Evolutionary conservation across 139 green algal genomes (phyloP).

Genomic region (Coelastrella sp.): DNA sequence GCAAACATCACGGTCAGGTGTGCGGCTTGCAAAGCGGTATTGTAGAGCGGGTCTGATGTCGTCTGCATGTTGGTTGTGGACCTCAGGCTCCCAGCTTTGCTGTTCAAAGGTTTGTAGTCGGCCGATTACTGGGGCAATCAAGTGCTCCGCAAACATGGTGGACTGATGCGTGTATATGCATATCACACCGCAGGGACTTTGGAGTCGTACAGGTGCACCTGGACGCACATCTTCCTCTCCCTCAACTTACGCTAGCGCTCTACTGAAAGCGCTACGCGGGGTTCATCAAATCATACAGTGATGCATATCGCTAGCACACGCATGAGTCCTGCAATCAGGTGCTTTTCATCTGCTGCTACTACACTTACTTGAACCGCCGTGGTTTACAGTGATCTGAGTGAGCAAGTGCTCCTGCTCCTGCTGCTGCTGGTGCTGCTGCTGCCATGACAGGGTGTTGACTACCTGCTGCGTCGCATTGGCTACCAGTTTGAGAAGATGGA

Average conservation of each 20-base stretch:
- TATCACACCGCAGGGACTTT: too few relatives aligned
- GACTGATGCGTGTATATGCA: not conserved
- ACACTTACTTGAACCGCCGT: too few relatives aligned
- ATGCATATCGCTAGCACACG: too few relatives aligned
- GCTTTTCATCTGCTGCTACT: too few relatives aligned
- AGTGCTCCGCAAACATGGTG: slow-evolving; percentile 23
- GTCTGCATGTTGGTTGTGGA: not conserved
- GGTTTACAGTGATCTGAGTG: not conserved
- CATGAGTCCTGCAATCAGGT: slow-evolving; percentile 23
- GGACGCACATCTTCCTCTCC: too few relatives aligned
- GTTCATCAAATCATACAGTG: too few relatives aligned
- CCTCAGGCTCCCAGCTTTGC: too few relatives aligned
- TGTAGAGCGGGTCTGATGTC: not conserved
- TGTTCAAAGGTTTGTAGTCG: too few relatives aligned
- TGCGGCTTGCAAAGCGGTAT: not conserved
- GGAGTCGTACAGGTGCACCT: too few relatives aligned
- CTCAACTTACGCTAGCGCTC: too few relatives aligned
- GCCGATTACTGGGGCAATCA: slow-evolving; percentile 19
- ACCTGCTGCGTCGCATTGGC: slow-evolving; percentile 40
- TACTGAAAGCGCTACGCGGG: too few relatives aligned
- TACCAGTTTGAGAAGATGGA: slow-evolving; percentile 25
- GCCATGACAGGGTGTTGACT: slow-evolving; percentile 32
- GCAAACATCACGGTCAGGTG: slow-evolving; percentile 33
- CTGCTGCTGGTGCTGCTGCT: slow-evolving; percentile 16
- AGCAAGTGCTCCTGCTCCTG: not conserved